These are phyloP conservation scores for Lentinula novae-zelandiae DNA, from an alignment of 1,284 basidiomycete genomes.

Conservation along the genomic window DNA sequence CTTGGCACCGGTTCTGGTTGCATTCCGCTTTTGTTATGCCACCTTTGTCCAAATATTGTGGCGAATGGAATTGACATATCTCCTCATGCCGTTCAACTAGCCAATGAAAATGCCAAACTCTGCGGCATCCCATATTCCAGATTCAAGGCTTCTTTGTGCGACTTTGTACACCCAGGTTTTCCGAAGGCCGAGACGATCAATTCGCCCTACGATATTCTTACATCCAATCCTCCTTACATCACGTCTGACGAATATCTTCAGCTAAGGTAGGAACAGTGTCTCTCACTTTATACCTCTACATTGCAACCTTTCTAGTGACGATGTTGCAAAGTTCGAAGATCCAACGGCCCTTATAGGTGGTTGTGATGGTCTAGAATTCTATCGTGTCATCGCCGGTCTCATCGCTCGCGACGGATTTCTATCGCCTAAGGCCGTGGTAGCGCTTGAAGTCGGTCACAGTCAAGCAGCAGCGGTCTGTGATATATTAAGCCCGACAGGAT, in stretches of 20 bases:
- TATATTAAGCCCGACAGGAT: conserved; percentile 47
- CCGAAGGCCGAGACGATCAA: conserved; percentile 28
- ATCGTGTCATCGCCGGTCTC: conserved; percentile 65
- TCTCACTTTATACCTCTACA: background rate
- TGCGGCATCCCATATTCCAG: conserved; percentile 34
- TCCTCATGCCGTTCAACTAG: conserved; percentile 63
- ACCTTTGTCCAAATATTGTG: conserved; percentile 50
- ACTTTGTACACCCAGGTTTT: conserved; percentile 20
- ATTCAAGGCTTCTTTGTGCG: conserved; percentile 15
- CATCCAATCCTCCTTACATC: conserved; percentile 95
- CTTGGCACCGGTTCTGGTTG: conserved; percentile 90
- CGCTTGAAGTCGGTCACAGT: conserved; percentile 75
- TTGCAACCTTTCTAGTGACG: conserved; percentile 43
- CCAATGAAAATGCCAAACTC: conserved; percentile 61
- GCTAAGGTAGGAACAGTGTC: background rate
- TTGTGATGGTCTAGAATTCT: conserved; percentile 72
- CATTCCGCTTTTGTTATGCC: conserved; percentile 78
- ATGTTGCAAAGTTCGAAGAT: conserved; percentile 80
- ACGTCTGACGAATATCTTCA: conserved; percentile 58
- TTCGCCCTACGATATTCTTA: conserved; percentile 72
- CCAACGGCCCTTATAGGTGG: conserved; percentile 78
- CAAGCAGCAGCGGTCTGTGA: conserved; percentile 64
- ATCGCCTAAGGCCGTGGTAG: conserved; percentile 50
- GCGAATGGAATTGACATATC: conserved; percentile 75
- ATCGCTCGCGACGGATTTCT: conserved; percentile 46